Base-by-base conservation (phyloP, 352 stramenopile species). In the Phytophthora megakarya region DNA sequence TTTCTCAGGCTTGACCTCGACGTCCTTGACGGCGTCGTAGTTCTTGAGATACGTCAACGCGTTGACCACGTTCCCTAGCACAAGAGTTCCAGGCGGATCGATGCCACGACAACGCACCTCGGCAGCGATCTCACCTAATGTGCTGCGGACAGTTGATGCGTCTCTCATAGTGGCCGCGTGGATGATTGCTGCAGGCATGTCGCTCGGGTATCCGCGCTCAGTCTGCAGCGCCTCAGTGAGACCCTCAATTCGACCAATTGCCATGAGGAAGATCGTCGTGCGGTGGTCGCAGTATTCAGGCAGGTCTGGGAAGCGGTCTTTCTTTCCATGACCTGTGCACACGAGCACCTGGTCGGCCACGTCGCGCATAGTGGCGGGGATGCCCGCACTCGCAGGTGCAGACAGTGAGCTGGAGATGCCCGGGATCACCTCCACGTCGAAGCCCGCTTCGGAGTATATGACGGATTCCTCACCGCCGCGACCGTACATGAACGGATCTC, bases 261-360 rank as follows among this genome's bases (percentile, higher is more conserved):
- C 95, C 97, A 99, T 99, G 61, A 99, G 81, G 80, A 99, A 98
- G 21, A 99, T 94, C 8, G 97, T 92, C 21, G 97, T 99, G 65
- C 97, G 93, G 75, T 98, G 89, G 54, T 88, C 78, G 73, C 98
- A 97, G 76, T 98, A 99, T 67, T 93, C 81, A 51, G 97, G 96
- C 23, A 99, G 80, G 71, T 98, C 94, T 5, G 90, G 90, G 51
- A 84, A 90, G 8, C 87, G 89, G 57, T 95, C 90, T 50, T 98
- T 84, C 60, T 95, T 89, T 61, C 95, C 96, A 72, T 98, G 98
- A 30, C 95, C 96, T 10, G 96, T 99, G 74, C 93, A 98, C 8
- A 93, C 72, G 1, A 93, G 75, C 51, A 96, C 75, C 77, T 99
- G 96, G 75, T 98, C 97, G 21, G 96, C 89, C 19, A 98, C 78